Evolutionary conservation across 768 basidiomycete genomes (phyloP).

Genomic region (Suillus occidentalis): DNA sequence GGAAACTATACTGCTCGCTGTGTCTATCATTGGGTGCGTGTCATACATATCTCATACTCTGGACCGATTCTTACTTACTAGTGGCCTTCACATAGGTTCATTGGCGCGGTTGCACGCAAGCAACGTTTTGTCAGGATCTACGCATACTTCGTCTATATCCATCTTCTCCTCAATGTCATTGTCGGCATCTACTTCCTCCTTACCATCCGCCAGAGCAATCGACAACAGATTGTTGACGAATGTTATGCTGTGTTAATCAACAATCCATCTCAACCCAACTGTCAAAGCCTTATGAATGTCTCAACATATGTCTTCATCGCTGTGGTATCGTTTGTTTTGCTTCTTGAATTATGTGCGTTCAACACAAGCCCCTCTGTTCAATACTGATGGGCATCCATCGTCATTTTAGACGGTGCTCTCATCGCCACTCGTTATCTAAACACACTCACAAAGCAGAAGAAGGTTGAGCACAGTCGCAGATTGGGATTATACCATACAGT

Average conservation of each 20-base stretch:
- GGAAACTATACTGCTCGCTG: conserved; percentile 52
- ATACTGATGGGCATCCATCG: conserved; percentile 9
- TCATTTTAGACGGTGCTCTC: conserved; percentile 47
- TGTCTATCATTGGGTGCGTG: conserved; percentile 56
- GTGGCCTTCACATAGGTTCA: conserved; percentile 31
- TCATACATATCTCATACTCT: conserved; percentile 1
- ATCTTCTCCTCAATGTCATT: conserved; percentile 55
- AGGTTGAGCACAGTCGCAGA: conserved; percentile 35
- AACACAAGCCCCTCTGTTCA: neutral
- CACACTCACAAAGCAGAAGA: conserved; percentile 52
- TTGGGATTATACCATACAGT: conserved; percentile 34
- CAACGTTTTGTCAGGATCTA: conserved; percentile 59
- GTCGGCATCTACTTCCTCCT: conserved; percentile 54
- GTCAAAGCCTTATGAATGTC: conserved; percentile 41
- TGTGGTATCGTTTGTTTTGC: conserved; percentile 43
- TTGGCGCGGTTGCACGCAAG: conserved; percentile 64
- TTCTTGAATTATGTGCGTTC: conserved; percentile 58
- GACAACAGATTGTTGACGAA: conserved; percentile 39
- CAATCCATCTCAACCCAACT: conserved; percentile 43
- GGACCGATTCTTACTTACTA: neutral
- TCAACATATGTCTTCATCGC: conserved; percentile 47
- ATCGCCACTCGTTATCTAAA: conserved; percentile 55
- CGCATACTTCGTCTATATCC: conserved; percentile 54
- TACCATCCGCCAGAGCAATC: conserved; percentile 46
- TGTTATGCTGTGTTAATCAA: conserved; percentile 48